phyloP scores from a whole-genome alignment of 1,284 basidiomycete genomes.

The Xanthoconium separans region DNA sequence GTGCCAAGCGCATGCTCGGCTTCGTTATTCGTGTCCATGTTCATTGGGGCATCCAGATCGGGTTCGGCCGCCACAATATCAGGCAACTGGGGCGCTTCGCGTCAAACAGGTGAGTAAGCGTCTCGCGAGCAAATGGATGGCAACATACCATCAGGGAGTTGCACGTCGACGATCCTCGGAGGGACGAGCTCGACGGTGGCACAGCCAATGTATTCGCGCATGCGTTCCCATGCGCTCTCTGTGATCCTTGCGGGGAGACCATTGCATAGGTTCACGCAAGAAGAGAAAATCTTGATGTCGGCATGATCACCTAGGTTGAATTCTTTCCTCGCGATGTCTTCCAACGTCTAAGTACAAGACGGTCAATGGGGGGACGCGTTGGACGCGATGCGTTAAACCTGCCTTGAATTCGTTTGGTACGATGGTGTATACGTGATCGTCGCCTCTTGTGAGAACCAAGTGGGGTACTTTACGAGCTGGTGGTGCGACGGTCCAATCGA shows the following conservation, averaged over 20 bases:
- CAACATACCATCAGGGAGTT: conserved; percentile 3
- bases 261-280: conserved; percentile 23
- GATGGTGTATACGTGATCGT: conserved; percentile 19
- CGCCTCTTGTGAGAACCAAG: conserved; percentile 18
- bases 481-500: conserved; percentile 23
- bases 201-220: conserved; percentile 26
- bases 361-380: not conserved
- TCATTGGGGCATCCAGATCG: not conserved
- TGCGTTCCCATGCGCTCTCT: conserved; percentile 13
- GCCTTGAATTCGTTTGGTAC: conserved; percentile 25
- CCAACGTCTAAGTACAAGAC: conserved; percentile 10
- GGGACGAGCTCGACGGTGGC: conserved; percentile 11
- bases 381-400: not conserved
- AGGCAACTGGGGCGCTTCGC: not conserved
- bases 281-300: conserved; percentile 15
- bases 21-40: not conserved
- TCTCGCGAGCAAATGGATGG: no score
- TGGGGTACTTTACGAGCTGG: conserved; percentile 23
- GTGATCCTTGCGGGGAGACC: conserved; percentile 25
- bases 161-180: not conserved
- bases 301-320: conserved; percentile 21
- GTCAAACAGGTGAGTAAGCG: not conserved
- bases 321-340: conserved; percentile 20
- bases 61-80: not conserved
- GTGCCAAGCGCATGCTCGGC: no score